A percentile compares a stretch with the other conserved stretches of the same genome.
phyloP scores from a whole-genome alignment of 2,329 filamentous ascomycete genomes.

The Aphanoascus verrucosus region DNA sequence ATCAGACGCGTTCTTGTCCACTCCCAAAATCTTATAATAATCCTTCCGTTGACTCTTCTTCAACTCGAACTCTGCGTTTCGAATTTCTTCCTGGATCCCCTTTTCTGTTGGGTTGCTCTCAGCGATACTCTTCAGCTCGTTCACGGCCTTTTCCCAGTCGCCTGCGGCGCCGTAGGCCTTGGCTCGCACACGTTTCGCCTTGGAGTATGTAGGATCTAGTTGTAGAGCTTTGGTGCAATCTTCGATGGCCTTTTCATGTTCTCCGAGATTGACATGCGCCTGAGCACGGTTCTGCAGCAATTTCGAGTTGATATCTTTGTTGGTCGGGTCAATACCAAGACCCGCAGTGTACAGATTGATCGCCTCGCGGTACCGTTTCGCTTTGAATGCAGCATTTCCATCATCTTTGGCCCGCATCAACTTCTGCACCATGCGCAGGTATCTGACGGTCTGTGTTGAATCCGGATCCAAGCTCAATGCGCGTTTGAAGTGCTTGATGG shows the following conservation, averaged over 20 bases:
- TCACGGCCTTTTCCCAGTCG: slow-evolving; percentile 82
- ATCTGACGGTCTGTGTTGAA: slow-evolving; percentile 77
- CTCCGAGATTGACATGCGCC: slow-evolving; percentile 67
- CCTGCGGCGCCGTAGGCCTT: slow-evolving; percentile 78
- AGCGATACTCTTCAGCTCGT: slow-evolving; percentile 75
- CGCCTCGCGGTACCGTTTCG: slow-evolving; percentile 65
- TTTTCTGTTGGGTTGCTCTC: slow-evolving; percentile 76
- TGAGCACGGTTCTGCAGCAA: slow-evolving; percentile 86
- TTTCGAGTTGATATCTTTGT: slow-evolving; percentile 90
- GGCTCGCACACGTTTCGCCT: slow-evolving; percentile 87
- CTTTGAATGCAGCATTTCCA: slow-evolving; percentile 83
- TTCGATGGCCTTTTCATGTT: slow-evolving; percentile 66
- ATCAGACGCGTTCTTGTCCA: slow-evolving; percentile 76
- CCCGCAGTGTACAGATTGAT: slow-evolving; percentile 77
- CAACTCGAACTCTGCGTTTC: slow-evolving; percentile 81
- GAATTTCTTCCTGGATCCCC: slow-evolving; percentile 70
- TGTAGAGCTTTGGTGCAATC: slow-evolving; percentile 78
- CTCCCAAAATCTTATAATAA: slow-evolving; percentile 92
- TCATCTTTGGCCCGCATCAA: slow-evolving; percentile 89
- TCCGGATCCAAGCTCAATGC: slow-evolving; percentile 86
- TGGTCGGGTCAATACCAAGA: slow-evolving; percentile 71
- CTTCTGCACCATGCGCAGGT: slow-evolving; percentile 80
- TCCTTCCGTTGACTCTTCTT: slow-evolving; percentile 98
- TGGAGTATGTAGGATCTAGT: slow-evolving; percentile 74
- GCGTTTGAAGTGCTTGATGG: slow-evolving; percentile 81